A percentile compares a stretch with the other conserved stretches of the same genome.
Evolutionary conservation across 306 rosid species (phyloP).

Genomic region (Gastrolobium bilobum): DNA sequence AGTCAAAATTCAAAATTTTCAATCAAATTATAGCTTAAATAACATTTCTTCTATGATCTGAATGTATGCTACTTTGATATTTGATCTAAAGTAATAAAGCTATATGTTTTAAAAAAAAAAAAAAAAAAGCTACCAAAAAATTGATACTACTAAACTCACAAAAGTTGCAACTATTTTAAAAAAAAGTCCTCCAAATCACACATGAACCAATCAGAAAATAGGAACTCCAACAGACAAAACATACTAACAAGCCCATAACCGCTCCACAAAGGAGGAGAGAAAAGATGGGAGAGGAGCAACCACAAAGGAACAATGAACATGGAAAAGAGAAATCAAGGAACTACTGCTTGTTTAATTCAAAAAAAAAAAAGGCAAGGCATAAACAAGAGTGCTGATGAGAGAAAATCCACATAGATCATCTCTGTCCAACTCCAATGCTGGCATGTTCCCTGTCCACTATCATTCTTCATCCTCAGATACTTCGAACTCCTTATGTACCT

Average conservation of each 20-base stretch:
- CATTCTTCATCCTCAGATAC: neutral
- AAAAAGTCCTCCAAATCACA: neutral
- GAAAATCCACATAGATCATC: neutral
- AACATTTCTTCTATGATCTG: neutral
- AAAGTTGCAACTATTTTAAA: neutral
- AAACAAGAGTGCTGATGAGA: neutral
- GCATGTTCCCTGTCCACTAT: neutral
- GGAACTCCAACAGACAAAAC: neutral
- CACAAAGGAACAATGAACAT: neutral
- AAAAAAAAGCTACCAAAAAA: neutral
- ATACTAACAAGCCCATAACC: neutral
- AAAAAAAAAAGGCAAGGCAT: neutral
- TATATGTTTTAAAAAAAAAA: conserved; percentile 5
- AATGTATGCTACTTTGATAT: neutral
- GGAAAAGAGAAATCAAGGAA: neutral
- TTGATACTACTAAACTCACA: neutral
- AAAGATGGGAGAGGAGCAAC: neutral
- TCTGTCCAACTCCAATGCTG: neutral
- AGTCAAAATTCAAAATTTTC: neutral
- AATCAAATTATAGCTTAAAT: neutral
- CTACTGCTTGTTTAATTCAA: neutral
- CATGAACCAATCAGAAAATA: too few species aligned
- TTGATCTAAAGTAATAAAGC: neutral
- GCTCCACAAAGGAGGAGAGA: neutral
- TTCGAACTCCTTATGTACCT: conserved; percentile 8